Evolutionary conservation across 257 asterid genomes (phyloP).

Genomic region (Perilla frutescens): DNA sequence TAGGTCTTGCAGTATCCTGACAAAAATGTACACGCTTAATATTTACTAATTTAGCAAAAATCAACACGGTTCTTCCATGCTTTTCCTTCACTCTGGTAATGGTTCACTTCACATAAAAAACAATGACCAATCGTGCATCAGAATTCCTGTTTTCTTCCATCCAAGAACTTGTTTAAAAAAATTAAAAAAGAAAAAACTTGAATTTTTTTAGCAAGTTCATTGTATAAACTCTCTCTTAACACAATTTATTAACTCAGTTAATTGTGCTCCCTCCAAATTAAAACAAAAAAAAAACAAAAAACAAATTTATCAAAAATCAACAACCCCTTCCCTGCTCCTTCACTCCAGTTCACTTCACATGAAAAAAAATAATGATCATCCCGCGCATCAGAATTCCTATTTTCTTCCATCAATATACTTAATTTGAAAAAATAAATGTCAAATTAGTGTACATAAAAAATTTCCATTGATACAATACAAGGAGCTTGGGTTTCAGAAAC

Average conservation of each 20-base stretch:
- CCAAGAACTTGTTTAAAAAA: neutral
- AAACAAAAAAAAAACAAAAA: neutral
- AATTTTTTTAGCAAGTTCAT: neutral
- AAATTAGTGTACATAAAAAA: neutral
- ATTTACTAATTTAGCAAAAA: neutral
- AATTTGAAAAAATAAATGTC: neutral
- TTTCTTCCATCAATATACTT: too few species aligned
- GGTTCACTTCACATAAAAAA: neutral
- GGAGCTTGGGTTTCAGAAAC: constrained; percentile 31
- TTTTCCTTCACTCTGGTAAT: neutral
- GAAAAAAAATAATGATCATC: neutral
- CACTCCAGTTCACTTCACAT: neutral
- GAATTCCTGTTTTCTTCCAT: neutral
- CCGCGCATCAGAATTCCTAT: neutral
- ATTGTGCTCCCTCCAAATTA: neutral
- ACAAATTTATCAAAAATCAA: too few species aligned
- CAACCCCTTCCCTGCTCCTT: neutral
- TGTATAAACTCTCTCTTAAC: neutral
- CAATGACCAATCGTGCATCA: neutral
- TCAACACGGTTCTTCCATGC: neutral
- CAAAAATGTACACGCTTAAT: neutral
- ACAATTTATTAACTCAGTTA: neutral
- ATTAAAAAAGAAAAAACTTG: neutral
- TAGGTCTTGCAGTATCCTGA: neutral
- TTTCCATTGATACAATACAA: constrained; percentile 9